phyloP scores from a whole-genome alignment of 2,329 filamentous ascomycete genomes.

The Tolypocladium ophioglossoides region DNA sequence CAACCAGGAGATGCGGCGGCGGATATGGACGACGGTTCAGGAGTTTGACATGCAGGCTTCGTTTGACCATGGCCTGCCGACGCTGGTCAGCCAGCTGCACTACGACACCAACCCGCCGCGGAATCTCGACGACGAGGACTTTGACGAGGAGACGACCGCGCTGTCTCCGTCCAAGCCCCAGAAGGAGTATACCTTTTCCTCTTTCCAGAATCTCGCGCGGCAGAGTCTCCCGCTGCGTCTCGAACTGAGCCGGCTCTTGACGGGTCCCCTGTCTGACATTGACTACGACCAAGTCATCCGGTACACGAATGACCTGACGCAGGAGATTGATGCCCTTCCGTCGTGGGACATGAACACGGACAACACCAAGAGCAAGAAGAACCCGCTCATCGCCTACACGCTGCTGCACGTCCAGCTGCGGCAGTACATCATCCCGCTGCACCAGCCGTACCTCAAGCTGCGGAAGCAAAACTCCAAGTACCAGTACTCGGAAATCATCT shows the following conservation, averaged over 20 bases:
- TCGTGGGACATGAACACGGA: conserved; percentile 37
- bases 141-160: conserved; percentile 39
- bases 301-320: conserved; percentile 50
- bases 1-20: conserved; percentile 50
- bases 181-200: conserved; percentile 46
- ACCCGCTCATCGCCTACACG: conserved; percentile 48
- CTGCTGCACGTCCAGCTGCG: conserved; percentile 49
- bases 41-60: conserved; percentile 53
- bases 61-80: conserved; percentile 50
- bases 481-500: conserved; percentile 52
- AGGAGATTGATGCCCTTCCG: conserved; percentile 49
- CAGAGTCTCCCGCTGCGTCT: conserved; percentile 45
- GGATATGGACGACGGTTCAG: conserved; percentile 51
- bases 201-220: conserved; percentile 46
- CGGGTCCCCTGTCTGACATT: conserved; percentile 41
- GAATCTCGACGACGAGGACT: conserved; percentile 48
- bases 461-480: conserved; percentile 50
- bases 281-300: conserved; percentile 53
- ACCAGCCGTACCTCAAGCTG: conserved; percentile 49
- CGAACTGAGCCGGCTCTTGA: conserved; percentile 45
- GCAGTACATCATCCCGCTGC: conserved; percentile 51
- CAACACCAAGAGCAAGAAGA: conserved; percentile 32
- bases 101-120: conserved; percentile 44
- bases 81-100: conserved; percentile 44
- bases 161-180: conserved; percentile 40